phyloP scores from a whole-genome alignment of 257 asterid genomes.

The Nicotiana tabacum region DNA sequence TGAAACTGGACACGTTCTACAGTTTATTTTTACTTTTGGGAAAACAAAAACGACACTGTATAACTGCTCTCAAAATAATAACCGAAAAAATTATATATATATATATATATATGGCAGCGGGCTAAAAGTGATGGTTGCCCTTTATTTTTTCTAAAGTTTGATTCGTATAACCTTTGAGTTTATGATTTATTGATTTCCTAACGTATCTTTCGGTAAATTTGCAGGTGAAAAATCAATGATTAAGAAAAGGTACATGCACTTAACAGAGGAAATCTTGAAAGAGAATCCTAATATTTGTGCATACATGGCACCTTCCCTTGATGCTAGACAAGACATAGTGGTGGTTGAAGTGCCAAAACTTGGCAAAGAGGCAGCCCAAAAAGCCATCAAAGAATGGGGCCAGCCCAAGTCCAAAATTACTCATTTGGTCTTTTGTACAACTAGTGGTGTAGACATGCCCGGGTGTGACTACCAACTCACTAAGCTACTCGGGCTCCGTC shows the following conservation, averaged over 20 bases:
- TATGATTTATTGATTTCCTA: background rate
- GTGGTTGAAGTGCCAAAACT: slow-evolving; percentile 76
- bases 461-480: slow-evolving; percentile 78
- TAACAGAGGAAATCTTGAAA: slow-evolving; percentile 53
- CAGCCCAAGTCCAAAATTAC: slow-evolving; percentile 77
- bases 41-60: no score
- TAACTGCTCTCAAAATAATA: no score
- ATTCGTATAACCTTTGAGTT: background rate
- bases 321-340: slow-evolving; percentile 64
- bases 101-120: no score
- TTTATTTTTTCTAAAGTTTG: no score
- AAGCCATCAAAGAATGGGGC: slow-evolving; percentile 85
- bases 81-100: no score
- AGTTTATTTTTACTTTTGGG: no score
- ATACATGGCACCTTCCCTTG: slow-evolving; percentile 66
- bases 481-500: slow-evolving; percentile 66
- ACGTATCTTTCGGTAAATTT: background rate
- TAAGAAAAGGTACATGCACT: slow-evolving; percentile 55
- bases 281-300: slow-evolving; percentile 57
- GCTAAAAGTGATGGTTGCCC: no score
- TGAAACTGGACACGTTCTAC: no score
- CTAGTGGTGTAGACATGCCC: slow-evolving; percentile 89
- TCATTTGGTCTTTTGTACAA: slow-evolving; percentile 72
- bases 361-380: slow-evolving; percentile 79
- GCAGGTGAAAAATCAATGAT: slow-evolving; percentile 72